Percentiles rank a stretch among this genome's conserved stretches.
Conservation (phyloP, 2,329 filamentous ascomycete species). For the Escovopsis weberi region DNA sequence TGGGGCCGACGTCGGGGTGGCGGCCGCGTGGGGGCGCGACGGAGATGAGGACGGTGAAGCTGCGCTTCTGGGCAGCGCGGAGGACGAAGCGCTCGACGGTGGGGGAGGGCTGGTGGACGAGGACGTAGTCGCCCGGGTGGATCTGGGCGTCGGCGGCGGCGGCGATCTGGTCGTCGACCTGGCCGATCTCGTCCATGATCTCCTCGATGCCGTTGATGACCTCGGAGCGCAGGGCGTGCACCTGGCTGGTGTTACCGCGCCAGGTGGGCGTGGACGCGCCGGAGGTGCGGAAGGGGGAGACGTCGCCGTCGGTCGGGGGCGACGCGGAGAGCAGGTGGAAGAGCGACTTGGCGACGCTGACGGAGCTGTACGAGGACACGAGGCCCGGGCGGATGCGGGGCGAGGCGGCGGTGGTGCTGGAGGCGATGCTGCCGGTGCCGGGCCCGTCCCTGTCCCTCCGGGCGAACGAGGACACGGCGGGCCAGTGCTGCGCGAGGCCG, state of each 20-base stretch:
- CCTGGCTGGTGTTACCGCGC: slow-evolving; percentile 26
- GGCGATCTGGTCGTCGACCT: slow-evolving; percentile 87
- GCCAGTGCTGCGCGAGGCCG: slow-evolving; percentile 16
- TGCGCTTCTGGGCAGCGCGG: slow-evolving; percentile 74
- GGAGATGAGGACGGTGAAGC: slow-evolving; percentile 79
- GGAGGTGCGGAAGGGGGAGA: slow-evolving; percentile 33
- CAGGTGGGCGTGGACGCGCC: slow-evolving; percentile 35
- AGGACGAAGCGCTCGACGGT: slow-evolving; percentile 85
- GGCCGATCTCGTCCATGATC: slow-evolving; percentile 86
- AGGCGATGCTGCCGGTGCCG: slow-evolving; percentile 15
- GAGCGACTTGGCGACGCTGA: slow-evolving; percentile 59
- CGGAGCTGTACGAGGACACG: slow-evolving; percentile 46
- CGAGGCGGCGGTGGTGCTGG: slow-evolving; percentile 10
- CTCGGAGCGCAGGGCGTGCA: slow-evolving; percentile 69
- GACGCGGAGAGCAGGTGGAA: slow-evolving; percentile 76
- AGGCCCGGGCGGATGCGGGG: slow-evolving; percentile 40
- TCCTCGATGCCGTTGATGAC: slow-evolving; percentile 90
- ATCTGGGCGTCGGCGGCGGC: slow-evolving; percentile 82
- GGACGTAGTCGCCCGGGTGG: slow-evolving; percentile 80
- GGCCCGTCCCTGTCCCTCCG: no score
- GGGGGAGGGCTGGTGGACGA: slow-evolving; percentile 73
- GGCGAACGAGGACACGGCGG: slow-evolving; percentile 15
- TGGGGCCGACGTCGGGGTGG: no score
- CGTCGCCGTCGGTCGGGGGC: slow-evolving; percentile 30
- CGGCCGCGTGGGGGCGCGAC: slow-evolving; percentile 38